A percentile compares a stretch with the other conserved stretches of the same genome.
phyloP scores from a whole-genome alignment of 441 rosid species.

The Melastoma candidum region DNA sequence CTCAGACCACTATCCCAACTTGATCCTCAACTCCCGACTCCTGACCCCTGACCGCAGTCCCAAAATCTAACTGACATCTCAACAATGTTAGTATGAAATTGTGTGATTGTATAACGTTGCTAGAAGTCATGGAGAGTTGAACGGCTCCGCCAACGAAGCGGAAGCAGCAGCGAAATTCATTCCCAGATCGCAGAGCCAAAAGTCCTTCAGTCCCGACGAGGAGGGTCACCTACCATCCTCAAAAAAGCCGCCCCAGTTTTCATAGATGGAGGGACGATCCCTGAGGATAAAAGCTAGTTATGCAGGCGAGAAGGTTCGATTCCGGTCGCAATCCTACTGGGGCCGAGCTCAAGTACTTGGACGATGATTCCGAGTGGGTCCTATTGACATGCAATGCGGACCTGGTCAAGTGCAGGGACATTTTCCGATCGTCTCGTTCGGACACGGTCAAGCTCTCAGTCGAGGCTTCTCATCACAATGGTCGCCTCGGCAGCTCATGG shows the following conservation, averaged over 20 bases:
- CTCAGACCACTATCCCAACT: no score
- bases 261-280: conserved; percentile 33
- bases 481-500: conserved; percentile 24
- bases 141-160: conserved; percentile 18
- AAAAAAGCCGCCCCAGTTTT: conserved; percentile 10
- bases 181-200: conserved; percentile 41
- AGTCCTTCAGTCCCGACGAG: conserved; percentile 18
- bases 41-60: no score
- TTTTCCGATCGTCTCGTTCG: conserved; percentile 54
- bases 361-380: conserved; percentile 83
- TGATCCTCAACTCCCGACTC: no score
- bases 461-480: conserved; percentile 36
- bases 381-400: conserved; percentile 76
- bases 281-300: conserved; percentile 53
- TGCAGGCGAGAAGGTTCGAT: conserved; percentile 65
- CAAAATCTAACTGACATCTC: no score
- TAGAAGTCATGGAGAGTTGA: conserved; percentile 39
- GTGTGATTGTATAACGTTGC: background rate
- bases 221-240: conserved; percentile 22
- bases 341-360: conserved; percentile 74
- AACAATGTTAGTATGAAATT: no score
- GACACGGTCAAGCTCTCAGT: conserved; percentile 50
- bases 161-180: conserved; percentile 23
- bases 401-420: conserved; percentile 67
- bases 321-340: conserved; percentile 39